Percentiles rank a stretch among this genome's conserved stretches.
Conservation (phyloP, 305 asterid genomes). For the Plantago lanceolata region DNA sequence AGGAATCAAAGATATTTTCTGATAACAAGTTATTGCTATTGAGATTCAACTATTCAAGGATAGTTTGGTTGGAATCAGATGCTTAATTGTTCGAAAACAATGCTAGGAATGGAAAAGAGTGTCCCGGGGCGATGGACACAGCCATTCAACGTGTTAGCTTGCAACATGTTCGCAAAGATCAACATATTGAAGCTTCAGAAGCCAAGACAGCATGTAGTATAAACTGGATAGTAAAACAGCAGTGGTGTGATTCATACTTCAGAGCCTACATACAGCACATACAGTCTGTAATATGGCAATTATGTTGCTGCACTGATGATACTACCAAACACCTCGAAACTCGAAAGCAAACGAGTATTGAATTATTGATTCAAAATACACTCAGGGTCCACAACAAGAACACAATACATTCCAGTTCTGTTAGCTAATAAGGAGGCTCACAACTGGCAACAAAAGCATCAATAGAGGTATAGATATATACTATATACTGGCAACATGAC, state of each 20-base stretch:
- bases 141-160: too few species aligned
- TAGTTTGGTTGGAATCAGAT: too few species aligned
- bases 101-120: too few species aligned
- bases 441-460: conserved; percentile 5
- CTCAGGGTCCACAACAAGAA: background rate
- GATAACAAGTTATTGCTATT: too few species aligned
- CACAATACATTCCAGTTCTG: background rate
- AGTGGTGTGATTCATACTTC: too few species aligned
- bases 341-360: background rate
- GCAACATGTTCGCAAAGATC: background rate
- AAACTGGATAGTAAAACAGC: too few species aligned
- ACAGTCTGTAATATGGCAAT: too few species aligned
- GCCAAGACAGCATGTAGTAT: background rate
- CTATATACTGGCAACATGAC: conserved; percentile 6
- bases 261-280: too few species aligned
- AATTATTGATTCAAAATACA: background rate
- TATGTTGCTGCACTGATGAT: background rate
- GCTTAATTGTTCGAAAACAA: too few species aligned
- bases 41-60: too few species aligned
- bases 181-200: background rate
- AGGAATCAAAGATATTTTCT: too few species aligned
- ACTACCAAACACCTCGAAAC: background rate
- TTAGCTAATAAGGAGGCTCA: background rate
- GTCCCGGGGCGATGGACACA: too few species aligned
- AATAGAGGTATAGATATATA: background rate